phyloP scores from a whole-genome alignment of 495 filamentous ascomycete genomes.

The Chlorociboria aeruginascens region DNA sequence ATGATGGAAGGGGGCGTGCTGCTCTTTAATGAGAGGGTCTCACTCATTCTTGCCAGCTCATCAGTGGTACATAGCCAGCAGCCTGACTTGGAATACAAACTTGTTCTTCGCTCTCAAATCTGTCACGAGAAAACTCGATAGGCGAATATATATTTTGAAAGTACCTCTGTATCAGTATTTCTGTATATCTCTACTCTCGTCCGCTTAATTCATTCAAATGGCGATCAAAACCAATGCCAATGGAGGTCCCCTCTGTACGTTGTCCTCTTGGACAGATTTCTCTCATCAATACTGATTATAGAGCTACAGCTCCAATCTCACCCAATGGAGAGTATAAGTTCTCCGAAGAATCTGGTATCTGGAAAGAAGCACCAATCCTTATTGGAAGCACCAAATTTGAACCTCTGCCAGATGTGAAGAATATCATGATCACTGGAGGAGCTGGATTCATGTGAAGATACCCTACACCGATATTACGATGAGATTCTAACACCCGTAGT shows the following conservation, averaged over 20 bases:
- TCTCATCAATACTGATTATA: background rate
- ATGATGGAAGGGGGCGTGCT: too few relatives aligned
- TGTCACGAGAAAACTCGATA: too few relatives aligned
- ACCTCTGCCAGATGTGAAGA: constrained; percentile 48
- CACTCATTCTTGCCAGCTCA: too few relatives aligned
- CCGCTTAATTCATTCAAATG: background rate
- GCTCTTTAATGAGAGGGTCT: too few relatives aligned
- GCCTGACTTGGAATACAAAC: too few relatives aligned
- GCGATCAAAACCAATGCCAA: background rate
- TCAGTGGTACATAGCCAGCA: too few relatives aligned
- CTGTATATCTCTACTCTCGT: background rate
- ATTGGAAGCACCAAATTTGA: constrained; percentile 52
- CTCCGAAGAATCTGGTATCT: constrained; percentile 41
- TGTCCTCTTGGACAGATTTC: background rate
- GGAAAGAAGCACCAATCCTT: constrained; percentile 54
- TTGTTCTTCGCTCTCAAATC: too few relatives aligned
- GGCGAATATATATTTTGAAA: too few relatives aligned
- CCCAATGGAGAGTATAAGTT: constrained; percentile 20
- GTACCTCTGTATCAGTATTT: background rate
- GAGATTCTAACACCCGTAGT: constrained; percentile 21
- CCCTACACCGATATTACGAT: background rate
- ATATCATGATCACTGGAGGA: constrained; percentile 63
- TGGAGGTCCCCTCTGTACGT: background rate
- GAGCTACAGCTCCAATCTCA: constrained; percentile 1
- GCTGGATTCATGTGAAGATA: constrained; percentile 57